Percentiles rank a stretch among this genome's conserved stretches.
phyloP scores from a whole-genome alignment of 352 stramenopile genomes.

The Phytophthora foliorum region DNA sequence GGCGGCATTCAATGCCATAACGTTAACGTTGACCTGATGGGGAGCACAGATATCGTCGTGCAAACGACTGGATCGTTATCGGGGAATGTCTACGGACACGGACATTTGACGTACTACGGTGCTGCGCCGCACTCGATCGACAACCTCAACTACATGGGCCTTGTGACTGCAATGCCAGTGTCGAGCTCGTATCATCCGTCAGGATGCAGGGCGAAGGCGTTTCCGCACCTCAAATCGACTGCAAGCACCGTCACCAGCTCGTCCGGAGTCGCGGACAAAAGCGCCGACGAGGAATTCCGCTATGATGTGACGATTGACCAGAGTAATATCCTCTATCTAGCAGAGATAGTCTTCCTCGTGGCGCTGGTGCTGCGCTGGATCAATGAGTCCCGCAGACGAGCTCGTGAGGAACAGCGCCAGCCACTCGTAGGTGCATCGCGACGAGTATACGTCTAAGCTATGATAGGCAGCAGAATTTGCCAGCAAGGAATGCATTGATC shows the following conservation, averaged over 20 bases:
- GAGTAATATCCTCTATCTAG: slow-evolving; percentile 20
- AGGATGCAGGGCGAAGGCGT: slow-evolving; percentile 15
- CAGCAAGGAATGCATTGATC: background rate
- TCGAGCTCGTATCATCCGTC: slow-evolving; percentile 20
- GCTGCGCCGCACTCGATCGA: slow-evolving; percentile 25
- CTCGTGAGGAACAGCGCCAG: slow-evolving; percentile 28
- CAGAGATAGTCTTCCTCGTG: slow-evolving; percentile 25
- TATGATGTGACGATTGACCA: slow-evolving; percentile 15
- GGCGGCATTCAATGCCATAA: slow-evolving; percentile 30
- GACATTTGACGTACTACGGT: slow-evolving; percentile 26
- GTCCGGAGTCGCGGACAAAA: background rate
- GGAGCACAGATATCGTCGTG: slow-evolving; percentile 35
- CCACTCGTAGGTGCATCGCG: slow-evolving; percentile 19
- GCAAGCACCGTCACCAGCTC: background rate
- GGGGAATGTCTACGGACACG: slow-evolving; percentile 34
- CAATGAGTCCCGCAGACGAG: slow-evolving; percentile 34
- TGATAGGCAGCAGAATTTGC: too few relatives aligned
- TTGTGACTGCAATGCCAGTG: slow-evolving; percentile 15
- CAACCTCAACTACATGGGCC: slow-evolving; percentile 31
- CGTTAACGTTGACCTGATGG: slow-evolving; percentile 27
- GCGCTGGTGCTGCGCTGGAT: slow-evolving; percentile 31
- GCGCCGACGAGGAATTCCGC: background rate
- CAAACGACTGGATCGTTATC: slow-evolving; percentile 34
- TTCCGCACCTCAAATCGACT: background rate
- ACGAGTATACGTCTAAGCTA: slow-evolving; percentile 23